These are phyloP conservation scores for Jasminum sambac DNA, from an alignment of 257 asterid species.

Conservation along the genomic window DNA sequence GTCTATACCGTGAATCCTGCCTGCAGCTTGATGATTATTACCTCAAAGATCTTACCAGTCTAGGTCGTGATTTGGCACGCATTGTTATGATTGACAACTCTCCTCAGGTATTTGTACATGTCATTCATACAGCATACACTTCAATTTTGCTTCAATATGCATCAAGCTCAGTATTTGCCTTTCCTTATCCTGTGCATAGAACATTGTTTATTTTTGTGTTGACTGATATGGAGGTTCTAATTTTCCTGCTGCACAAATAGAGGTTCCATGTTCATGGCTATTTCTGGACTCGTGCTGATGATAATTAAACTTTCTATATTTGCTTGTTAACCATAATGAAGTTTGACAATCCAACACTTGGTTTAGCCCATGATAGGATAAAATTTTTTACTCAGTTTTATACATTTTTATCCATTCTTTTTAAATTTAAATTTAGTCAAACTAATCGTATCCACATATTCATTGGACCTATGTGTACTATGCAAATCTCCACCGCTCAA, in stretches of 20 bases:
- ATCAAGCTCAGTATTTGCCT: not conserved
- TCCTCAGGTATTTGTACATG: constrained; percentile 69
- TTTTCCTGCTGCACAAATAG: not conserved
- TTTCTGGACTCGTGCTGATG: not conserved
- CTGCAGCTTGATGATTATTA: constrained; percentile 86
- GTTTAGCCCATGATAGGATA: no score
- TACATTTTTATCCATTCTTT: no score
- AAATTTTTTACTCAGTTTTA: no score
- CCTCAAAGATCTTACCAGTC: constrained; percentile 90
- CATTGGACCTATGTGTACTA: no score
- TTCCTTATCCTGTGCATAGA: constrained; percentile 3
- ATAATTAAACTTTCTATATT: not conserved
- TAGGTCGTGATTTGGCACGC: constrained; percentile 91
- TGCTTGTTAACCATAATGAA: not conserved
- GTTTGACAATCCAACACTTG: not conserved
- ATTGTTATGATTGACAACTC: constrained; percentile 92
- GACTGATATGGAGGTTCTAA: not conserved
- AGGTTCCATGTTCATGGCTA: not conserved
- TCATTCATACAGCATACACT: not conserved
- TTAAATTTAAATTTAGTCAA: no score
- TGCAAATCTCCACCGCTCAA: no score
- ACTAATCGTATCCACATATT: no score
- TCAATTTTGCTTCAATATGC: not conserved
- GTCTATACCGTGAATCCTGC: constrained; percentile 93
- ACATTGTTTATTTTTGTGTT: not conserved